Conservation (phyloP, 306 rosid genomes). For the Prunus dulcis region DNA sequence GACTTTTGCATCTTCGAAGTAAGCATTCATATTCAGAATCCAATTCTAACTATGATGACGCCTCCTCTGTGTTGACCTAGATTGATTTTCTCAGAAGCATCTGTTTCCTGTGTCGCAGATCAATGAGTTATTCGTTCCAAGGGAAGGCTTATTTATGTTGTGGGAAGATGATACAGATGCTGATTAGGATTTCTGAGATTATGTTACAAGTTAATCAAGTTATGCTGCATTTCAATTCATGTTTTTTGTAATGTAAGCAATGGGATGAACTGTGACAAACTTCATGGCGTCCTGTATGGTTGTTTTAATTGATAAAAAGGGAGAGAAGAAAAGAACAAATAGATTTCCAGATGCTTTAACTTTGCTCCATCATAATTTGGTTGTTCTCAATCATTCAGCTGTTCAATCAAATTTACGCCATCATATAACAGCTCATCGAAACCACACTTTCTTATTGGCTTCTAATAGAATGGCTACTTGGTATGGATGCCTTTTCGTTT, state of each 20-base stretch:
- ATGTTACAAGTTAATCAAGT: neutral
- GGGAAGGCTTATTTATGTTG: neutral
- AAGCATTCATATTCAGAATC: constrained; percentile 2
- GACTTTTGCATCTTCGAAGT: constrained; percentile 1
- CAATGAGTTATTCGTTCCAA: neutral
- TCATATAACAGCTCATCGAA: neutral
- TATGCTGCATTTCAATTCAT: neutral
- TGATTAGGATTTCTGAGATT: neutral
- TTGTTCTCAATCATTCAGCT: neutral
- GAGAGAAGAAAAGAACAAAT: neutral
- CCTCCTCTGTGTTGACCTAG: neutral
- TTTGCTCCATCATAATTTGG: neutral
- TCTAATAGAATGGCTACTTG: neutral
- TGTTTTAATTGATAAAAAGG: neutral
- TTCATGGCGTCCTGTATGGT: neutral
- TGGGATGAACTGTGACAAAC: constrained; percentile 8
- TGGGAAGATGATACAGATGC: constrained; percentile 8
- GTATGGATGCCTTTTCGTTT: neutral
- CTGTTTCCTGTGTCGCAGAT: constrained; percentile 1
- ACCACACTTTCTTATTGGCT: neutral
- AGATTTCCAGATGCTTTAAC: neutral
- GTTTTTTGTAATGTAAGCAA: constrained; percentile 5
- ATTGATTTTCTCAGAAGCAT: neutral
- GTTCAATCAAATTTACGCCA: neutral
- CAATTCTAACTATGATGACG: neutral